Conservation (phyloP, 192 early-diverging fungal genomes). For the Phlyctochytrium bullatum region DNA sequence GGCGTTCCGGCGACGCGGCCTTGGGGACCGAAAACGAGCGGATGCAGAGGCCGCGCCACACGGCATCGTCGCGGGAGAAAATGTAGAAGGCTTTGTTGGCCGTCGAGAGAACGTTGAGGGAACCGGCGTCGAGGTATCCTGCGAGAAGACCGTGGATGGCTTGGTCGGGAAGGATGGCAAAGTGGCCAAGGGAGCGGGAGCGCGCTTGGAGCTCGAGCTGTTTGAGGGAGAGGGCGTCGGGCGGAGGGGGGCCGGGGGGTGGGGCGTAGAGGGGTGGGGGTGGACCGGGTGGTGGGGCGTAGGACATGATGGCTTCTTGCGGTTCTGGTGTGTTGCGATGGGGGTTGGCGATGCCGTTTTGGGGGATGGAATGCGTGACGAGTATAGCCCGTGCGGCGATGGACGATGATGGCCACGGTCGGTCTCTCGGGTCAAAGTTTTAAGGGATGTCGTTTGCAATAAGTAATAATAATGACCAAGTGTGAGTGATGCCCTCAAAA, state of each 20-base stretch:
- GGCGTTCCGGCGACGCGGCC: neutral
- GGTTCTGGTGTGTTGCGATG: too few relatives aligned
- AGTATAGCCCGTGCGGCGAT: too few relatives aligned
- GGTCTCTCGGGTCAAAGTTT: too few relatives aligned
- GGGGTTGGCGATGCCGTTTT: too few relatives aligned
- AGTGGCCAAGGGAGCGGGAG: neutral
- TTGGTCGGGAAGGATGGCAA: neutral
- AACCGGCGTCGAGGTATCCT: neutral
- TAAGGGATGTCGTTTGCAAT: too few relatives aligned
- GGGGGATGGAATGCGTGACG: too few relatives aligned
- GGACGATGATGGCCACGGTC: too few relatives aligned
- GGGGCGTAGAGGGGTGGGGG: neutral
- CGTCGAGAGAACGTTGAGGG: constrained; percentile 10
- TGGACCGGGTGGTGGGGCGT: neutral
- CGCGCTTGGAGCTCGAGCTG: neutral
- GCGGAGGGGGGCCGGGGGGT: neutral
- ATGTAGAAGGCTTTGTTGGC: constrained; percentile 9
- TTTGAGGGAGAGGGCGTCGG: neutral
- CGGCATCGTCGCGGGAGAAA: constrained; percentile 27
- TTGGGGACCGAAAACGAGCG: neutral
- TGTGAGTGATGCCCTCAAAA: too few relatives aligned
- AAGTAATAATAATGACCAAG: too few relatives aligned
- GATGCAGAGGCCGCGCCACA: constrained; percentile 22
- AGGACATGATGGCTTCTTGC: too few relatives aligned
- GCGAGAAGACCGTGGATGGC: neutral